Evolutionary conservation across 208 protist species (phyloP).

Genomic region (Histomonas meleagridis): DNA sequence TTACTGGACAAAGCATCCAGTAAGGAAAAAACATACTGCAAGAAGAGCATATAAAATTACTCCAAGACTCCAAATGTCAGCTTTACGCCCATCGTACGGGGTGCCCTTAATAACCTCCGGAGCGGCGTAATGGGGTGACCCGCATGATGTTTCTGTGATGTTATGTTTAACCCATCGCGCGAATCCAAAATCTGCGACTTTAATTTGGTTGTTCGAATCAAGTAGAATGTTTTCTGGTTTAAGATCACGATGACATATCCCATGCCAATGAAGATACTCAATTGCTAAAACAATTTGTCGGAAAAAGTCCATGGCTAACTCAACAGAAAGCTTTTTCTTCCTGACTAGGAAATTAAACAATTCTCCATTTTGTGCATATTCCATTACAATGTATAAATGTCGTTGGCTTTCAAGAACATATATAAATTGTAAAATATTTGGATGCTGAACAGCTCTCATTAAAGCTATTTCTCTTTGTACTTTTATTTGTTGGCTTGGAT

Average conservation of each 20-base stretch:
- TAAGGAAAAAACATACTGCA: not conserved
- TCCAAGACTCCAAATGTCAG: not conserved
- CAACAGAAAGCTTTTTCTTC: not conserved
- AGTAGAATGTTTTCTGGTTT: conserved; percentile 42
- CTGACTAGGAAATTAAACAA: not conserved
- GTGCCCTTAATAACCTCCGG: not conserved
- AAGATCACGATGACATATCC: conserved; percentile 39
- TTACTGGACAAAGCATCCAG: too few species aligned
- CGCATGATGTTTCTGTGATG: not conserved
- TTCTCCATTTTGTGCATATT: conserved; percentile 6
- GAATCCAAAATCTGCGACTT: conserved; percentile 27
- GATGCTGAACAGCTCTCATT: not conserved
- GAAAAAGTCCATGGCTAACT: conserved; percentile 1
- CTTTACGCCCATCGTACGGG: not conserved
- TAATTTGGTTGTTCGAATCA: not conserved
- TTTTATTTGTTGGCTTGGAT: not conserved
- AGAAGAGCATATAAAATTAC: not conserved
- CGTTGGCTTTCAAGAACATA: not conserved
- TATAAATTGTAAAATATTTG: not conserved
- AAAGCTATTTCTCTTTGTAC: not conserved
- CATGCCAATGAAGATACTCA: conserved; percentile 32
- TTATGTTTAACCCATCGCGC: not conserved
- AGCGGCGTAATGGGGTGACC: conserved; percentile 10
- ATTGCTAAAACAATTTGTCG: conserved; percentile 37
- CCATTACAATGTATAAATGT: not conserved